Evolutionary conservation across 1,284 basidiomycete species (phyloP), one percentile per base, ranked within the genome.

Genomic region (Amylostereum areolatum): DNA sequence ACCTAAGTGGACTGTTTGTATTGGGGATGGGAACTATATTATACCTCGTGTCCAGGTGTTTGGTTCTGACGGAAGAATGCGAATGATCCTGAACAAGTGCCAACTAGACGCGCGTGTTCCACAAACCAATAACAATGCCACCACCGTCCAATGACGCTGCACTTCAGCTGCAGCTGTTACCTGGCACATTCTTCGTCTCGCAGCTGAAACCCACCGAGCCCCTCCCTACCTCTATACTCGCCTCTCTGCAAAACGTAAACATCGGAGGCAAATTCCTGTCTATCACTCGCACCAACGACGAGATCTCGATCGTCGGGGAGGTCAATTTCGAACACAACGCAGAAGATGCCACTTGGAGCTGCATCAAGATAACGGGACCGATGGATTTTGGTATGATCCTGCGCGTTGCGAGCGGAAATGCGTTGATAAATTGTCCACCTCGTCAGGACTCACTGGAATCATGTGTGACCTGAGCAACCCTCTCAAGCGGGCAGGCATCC

Each of bases 311-410:
- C 40, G 79, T 81, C 5, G 75, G 74, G 24, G 70, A 78, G 59
- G 61, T 62, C 42, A 18, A 18, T 18, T 18, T 18, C 18, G 18
- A 18, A 18, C 60, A 65, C 8, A 47, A 44, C 9, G 52, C 51
- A 28, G 48, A 49, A 18, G 62, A 70, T 31, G 68, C 73, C 32
- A 66, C 67, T 24, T 83, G 82, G 80, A 71, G 65, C 58, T 79
- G 77, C 52, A 76, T 87, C 49, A 78, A 78, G 59, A 79, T 87
- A 44, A 68, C 68, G 43, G 85, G 83, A 2, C 81, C 81, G 3
- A 78, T 87, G 75, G 77, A 81, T 58, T 83, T 85, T 51, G 72
- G 82, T 83, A 53, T 53, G 71, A 62, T 18, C 18, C 18, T 52
- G 27, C 55, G 29, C 18, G 32, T 43, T 44, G 9, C 41, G 10